A percentile compares a stretch with the other conserved stretches of the same genome.
These are phyloP conservation scores for Claviceps digitariae DNA, from an alignment of 2,329 filamentous ascomycete species.

Conservation along the genomic window DNA sequence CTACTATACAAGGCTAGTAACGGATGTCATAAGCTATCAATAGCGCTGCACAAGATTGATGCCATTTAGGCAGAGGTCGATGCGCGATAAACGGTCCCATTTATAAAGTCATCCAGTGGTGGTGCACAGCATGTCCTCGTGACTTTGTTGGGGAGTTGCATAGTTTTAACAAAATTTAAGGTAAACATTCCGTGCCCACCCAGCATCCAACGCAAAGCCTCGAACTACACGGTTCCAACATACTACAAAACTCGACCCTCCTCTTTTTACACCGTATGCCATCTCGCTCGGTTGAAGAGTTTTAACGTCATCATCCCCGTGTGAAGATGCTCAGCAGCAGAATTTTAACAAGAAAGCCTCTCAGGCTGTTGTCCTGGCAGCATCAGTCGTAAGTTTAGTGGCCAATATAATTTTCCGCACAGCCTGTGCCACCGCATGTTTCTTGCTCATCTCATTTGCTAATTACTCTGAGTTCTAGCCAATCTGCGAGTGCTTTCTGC, in stretches of 20 bases:
- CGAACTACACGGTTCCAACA: slow-evolving; percentile 1
- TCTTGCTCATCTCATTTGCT: background rate
- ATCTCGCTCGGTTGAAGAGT: slow-evolving; percentile 14
- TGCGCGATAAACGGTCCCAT: no score
- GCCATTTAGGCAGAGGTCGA: no score
- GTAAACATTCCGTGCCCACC: no score
- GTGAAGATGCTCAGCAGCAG: slow-evolving; percentile 46
- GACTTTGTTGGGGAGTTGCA: no score
- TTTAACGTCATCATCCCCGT: slow-evolving; percentile 11
- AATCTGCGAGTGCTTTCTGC: slow-evolving; percentile 34
- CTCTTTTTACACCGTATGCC: slow-evolving; percentile 6
- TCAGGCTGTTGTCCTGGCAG: slow-evolving; percentile 40
- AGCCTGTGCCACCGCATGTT: slow-evolving; percentile 2
- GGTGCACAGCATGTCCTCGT: no score
- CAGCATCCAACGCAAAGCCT: background rate
- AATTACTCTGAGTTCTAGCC: slow-evolving; percentile 20
- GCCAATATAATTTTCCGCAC: background rate
- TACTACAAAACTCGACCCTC: background rate
- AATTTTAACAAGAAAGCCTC: slow-evolving; percentile 44
- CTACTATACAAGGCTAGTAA: no score
- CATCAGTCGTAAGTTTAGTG: slow-evolving; percentile 34
- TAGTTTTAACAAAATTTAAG: no score
- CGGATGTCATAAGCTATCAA: no score
- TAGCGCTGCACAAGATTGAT: no score
- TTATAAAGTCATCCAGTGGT: no score